These are phyloP conservation scores for Solanum hybrid DNA, from an alignment of 305 asterid genomes.

Conservation along the genomic window DNA sequence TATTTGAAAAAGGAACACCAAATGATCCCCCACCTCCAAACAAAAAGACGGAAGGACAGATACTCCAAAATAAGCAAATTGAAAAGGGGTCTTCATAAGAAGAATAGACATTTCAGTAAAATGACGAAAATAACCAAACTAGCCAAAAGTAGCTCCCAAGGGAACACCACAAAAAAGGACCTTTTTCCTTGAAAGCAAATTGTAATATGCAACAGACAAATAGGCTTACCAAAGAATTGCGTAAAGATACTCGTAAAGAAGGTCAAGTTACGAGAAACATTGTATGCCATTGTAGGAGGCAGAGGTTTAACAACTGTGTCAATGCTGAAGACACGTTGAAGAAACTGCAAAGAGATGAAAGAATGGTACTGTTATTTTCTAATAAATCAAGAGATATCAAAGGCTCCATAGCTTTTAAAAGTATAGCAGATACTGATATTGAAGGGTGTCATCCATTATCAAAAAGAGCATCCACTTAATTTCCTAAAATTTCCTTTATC, in stretches of 20 bases:
- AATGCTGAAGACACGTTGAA: conserved; percentile 75
- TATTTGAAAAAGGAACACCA: neutral
- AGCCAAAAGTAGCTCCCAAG: neutral
- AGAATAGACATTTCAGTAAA: neutral
- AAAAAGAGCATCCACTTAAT: neutral
- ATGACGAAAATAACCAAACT: neutral
- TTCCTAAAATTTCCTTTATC: neutral
- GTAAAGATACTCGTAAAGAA: conserved; percentile 94
- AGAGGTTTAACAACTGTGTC: conserved; percentile 89
- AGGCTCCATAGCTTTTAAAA: neutral
- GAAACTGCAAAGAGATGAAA: conserved; percentile 51
- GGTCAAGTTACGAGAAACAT: conserved; percentile 69
- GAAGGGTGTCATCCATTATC: neutral
- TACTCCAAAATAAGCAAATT: neutral
- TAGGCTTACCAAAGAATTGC: conserved; percentile 69
- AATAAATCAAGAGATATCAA: neutral
- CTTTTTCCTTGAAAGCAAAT: neutral
- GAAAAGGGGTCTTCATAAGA: neutral
- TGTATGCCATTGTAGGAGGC: conserved; percentile 77
- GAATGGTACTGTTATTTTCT: neutral
- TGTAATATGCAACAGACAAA: neutral
- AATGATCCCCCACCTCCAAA: neutral
- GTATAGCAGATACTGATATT: neutral
- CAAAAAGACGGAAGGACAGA: neutral
- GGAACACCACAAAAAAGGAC: neutral